A percentile compares a stretch with the other conserved stretches of the same genome.
Conservation (phyloP, 2,329 filamentous ascomycete genomes). For the Neonectria hederae region DNA sequence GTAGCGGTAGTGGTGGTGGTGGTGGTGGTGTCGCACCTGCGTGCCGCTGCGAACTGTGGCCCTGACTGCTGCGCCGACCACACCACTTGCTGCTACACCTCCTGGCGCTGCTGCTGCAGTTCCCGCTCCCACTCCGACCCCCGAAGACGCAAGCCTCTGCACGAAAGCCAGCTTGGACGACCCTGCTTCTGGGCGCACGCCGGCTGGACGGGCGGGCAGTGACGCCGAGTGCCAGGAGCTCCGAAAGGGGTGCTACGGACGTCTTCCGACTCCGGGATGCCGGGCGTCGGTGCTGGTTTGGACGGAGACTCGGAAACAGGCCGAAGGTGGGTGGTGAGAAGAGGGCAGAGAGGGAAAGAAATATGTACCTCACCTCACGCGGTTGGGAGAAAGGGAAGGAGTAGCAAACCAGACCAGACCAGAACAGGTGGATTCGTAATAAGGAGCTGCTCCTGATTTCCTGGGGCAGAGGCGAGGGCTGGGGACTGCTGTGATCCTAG, state of each 20-base stretch:
- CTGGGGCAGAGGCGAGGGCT: neutral
- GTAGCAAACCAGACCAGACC: neutral
- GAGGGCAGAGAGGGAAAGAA: neutral
- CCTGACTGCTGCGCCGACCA: constrained; percentile 28
- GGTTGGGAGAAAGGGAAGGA: constrained; percentile 2
- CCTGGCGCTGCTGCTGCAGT: neutral
- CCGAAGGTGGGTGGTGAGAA: constrained; percentile 10
- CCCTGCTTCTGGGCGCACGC: constrained; percentile 1
- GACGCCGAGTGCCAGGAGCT: constrained; percentile 10
- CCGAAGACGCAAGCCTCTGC: constrained; percentile 23
- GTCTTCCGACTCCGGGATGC: constrained; percentile 32
- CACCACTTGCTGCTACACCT: constrained; percentile 28
- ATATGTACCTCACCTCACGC: constrained; percentile 3
- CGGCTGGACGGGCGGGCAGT: constrained; percentile 1
- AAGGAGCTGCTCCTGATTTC: constrained; percentile 1
- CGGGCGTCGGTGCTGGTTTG: constrained; percentile 3
- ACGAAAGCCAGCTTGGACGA: constrained; percentile 35
- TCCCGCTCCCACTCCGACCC: constrained; percentile 14
- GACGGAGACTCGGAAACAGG: constrained; percentile 27
- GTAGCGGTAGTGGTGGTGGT: constrained; percentile 5
- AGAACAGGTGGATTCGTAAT: constrained; percentile 8
- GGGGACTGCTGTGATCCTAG: neutral
- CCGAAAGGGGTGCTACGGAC: constrained; percentile 25
- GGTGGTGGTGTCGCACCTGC: constrained; percentile 9
- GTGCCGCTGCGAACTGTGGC: constrained; percentile 7